Evolutionary conservation across 352 stramenopile species (phyloP), one percentile per base, ranked within the genome.

Genomic region (Phytopythium boreale): DNA sequence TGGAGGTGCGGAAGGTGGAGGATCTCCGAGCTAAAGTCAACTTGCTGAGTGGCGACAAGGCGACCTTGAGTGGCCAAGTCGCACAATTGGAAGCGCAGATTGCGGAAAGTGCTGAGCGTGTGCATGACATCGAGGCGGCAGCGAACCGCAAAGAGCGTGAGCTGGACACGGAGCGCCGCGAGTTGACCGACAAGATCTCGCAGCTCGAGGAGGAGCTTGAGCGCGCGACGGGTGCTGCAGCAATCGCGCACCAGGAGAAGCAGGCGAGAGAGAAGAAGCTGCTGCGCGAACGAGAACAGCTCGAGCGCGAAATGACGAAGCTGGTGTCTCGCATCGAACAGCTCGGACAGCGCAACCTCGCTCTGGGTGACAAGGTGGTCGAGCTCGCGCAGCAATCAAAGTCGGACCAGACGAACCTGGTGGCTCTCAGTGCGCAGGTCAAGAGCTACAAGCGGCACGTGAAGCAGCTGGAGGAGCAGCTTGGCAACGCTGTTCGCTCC

Each of bases 341-440:
- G 39, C 76, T 75, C 27, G 69, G 71, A 1, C 66, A 74, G n/a
- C 77, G 72, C 24, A 92, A 92, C 56, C 62, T 73, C 8, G 72
- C 88, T 26, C 57, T 92, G 0, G 81, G 81, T 22, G 75, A 90
- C 36, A 89, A 90, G 41, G 71, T 92, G 20, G 74, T 88, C 15
- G 37, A 57, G 22, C 60, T 90, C 36, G 76, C 74, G 19, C 75
- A 88, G 47, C 76, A 90, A 56, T 67, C 80, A 19, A 90, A 90
- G 59, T 59, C 73, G 7, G 82, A 90, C 59, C 71, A 88, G 66
- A 83, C 76, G 1, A 77, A 90, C 49, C 62, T 86, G 24, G 68
- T 92, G 34, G 84, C 75, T 14, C 41, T 90, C 51, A 80, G 70
- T 44, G 76, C 78, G 24, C 80, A 89, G 59, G 68, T 90, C n/a